Evolutionary conservation across 2,329 filamentous ascomycete genomes (phyloP).

Genomic region (Claviceps pusilla): DNA sequence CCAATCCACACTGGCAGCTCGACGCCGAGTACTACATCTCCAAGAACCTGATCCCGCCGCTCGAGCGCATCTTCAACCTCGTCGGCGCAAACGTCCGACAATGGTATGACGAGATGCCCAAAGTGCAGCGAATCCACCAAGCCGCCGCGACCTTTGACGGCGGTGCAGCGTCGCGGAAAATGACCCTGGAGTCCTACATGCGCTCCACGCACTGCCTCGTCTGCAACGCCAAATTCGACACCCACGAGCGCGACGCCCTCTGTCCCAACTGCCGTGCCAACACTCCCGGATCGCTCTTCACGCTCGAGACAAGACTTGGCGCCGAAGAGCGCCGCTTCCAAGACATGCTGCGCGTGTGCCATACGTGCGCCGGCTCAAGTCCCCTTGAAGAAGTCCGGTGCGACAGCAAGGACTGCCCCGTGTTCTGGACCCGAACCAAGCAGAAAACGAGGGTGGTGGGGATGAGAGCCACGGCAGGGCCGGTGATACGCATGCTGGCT

Average conservation of each 20-base stretch:
- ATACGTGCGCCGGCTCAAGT: slow-evolving; percentile 60
- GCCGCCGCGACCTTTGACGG: slow-evolving; percentile 5
- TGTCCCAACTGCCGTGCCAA: slow-evolving; percentile 43
- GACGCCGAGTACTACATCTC: slow-evolving; percentile 95
- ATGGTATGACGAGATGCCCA: slow-evolving; percentile 97
- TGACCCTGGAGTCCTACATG: slow-evolving; percentile 91
- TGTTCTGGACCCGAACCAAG: slow-evolving; percentile 68
- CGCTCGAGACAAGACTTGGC: slow-evolving; percentile 47
- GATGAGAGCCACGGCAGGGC: slow-evolving; percentile 20
- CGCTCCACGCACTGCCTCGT: slow-evolving; percentile 63
- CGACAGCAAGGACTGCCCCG: slow-evolving; percentile 81
- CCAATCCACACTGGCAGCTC: slow-evolving; percentile 61
- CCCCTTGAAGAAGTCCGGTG: slow-evolving; percentile 68
- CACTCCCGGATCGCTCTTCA: slow-evolving; percentile 45
- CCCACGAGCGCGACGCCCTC: slow-evolving; percentile 24
- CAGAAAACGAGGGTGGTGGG: slow-evolving; percentile 34
- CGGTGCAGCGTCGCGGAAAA: slow-evolving; percentile 29
- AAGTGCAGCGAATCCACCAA: slow-evolving; percentile 54
- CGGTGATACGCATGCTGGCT: slow-evolving; percentile 19
- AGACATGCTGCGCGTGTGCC: slow-evolving; percentile 58
- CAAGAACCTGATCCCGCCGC: slow-evolving; percentile 86
- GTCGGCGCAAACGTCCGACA: slow-evolving; percentile 78
- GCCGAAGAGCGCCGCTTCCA: slow-evolving; percentile 46
- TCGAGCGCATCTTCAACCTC: slow-evolving; percentile 93
- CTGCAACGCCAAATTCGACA: slow-evolving; percentile 32